Base-by-base conservation (phyloP, 148 eudicot species). In the Nepenthes gracilis region DNA sequence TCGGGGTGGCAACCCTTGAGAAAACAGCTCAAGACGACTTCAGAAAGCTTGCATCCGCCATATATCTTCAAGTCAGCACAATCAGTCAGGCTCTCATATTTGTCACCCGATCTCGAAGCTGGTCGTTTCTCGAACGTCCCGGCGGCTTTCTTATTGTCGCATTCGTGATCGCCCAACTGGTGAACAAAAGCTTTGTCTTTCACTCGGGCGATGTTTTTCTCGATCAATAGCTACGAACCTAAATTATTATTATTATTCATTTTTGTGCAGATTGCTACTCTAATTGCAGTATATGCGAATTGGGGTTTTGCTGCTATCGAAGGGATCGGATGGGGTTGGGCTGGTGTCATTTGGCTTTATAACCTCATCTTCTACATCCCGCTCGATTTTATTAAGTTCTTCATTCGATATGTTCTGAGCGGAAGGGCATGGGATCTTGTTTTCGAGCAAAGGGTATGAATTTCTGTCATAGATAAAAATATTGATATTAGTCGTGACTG, bases 241-340 rank as follows among this genome's bases (percentile, higher is more conserved):
- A 9, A 7, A 40, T 37, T 40, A 3, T n/a, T 48, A 9, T 62
- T 37, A 14, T 32, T 54, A 5, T 33, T 15, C 36, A n/a, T n/a
- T 7, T 54, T 11, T 4, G n/a, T 43, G 53, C 75, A 83, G 87
- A 68, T 83, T 64, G 87, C 87, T 59, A 83, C 84, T 2, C 36
- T 80, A 35, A 83, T 83, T 67, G 87, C 87, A 13, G 87, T 80
- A 2, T 79, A 83, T 65, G 84, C 84, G 49, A 74, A 43, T 54
- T 79, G 83, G 81, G 62, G 74, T 60, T 79, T 83, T 63, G 84
- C 87, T 57, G 83, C 82, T 54, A 75, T 83, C 36, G 75, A 77
- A 69, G 87, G 87, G 47, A 83, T 83, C 13, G 87, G 87, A 2
- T 83, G 87, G 87, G 80, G 84, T 43, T 83, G 87, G 87, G 84